A percentile compares a stretch with the other conserved stretches of the same genome.
Conservation (phyloP, 176 grass and related monocot species). For the Bolboschoenus planiculmis region DNA sequence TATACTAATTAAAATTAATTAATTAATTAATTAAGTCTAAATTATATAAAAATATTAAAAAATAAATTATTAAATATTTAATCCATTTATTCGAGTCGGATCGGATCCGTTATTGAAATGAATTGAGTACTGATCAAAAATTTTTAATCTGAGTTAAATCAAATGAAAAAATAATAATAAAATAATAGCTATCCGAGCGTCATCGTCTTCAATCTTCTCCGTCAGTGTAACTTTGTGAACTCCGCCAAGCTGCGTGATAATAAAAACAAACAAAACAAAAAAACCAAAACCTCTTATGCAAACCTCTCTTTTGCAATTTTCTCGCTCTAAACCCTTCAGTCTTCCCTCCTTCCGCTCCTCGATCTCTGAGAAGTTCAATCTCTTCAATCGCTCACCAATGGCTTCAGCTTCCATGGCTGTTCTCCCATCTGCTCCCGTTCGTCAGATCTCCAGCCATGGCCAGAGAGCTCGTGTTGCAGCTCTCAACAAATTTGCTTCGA, state of each 20-base stretch:
- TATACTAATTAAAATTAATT: no score
- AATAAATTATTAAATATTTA: no score
- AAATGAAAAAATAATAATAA: no score
- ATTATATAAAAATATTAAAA: no score
- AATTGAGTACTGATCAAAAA: no score
- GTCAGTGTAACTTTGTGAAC: conserved; percentile 33
- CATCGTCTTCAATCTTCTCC: background rate
- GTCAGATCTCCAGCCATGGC: conserved; percentile 17
- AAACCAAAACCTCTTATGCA: background rate
- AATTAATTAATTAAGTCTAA: no score
- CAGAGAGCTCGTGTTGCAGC: conserved; percentile 18
- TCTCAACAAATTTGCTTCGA: conserved; percentile 32
- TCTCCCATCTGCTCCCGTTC: conserved; percentile 48
- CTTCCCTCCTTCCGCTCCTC: conserved; percentile 8
- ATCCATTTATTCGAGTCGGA: no score
- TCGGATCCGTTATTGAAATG: no score
- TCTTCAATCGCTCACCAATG: conserved; percentile 1
- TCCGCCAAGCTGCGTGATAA: conserved; percentile 26
- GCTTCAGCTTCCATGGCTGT: conserved; percentile 61
- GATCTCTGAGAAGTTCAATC: background rate
- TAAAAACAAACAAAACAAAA: background rate
- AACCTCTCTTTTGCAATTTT: background rate
- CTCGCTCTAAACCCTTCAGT: conserved; percentile 14
- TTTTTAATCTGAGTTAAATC: no score
- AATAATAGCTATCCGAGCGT: no score